A percentile compares a stretch with the other conserved stretches of the same genome.
These are phyloP conservation scores for Beauveria scarabaeidicola DNA, from an alignment of 2,329 filamentous ascomycete genomes.

Conservation along the genomic window DNA sequence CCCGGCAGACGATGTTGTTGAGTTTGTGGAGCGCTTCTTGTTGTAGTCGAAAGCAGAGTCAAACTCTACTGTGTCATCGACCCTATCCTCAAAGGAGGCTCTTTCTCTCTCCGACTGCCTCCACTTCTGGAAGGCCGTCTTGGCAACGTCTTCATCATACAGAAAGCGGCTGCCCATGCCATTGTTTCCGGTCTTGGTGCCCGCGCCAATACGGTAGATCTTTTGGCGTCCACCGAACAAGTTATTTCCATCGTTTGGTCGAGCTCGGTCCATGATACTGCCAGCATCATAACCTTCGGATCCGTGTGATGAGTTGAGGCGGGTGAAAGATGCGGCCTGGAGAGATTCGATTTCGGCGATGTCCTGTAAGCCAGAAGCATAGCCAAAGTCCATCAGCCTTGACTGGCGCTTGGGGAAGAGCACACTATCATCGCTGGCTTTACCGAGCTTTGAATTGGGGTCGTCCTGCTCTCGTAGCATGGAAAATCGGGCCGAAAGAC, in stretches of 20 bases:
- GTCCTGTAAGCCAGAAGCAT: conserved; percentile 56
- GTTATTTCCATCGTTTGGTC: conserved; percentile 82
- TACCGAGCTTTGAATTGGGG: conserved; percentile 78
- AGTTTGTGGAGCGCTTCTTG: conserved; percentile 75
- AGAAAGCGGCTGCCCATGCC: conserved; percentile 60
- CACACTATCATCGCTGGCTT: conserved; percentile 92
- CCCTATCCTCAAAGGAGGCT: conserved; percentile 31
- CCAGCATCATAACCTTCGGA: conserved; percentile 60
- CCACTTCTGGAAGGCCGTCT: conserved; percentile 77
- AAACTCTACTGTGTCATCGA: conserved; percentile 29
- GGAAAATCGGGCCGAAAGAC: conserved; percentile 88
- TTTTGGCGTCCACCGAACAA: conserved; percentile 94
- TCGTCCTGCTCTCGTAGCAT: conserved; percentile 96
- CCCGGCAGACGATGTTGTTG: conserved; percentile 63
- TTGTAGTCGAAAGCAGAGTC: conserved; percentile 54
- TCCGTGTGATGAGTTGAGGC: conserved; percentile 56
- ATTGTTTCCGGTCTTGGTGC: conserved; percentile 27
- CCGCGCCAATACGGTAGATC: conserved; percentile 73
- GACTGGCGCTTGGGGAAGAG: conserved; percentile 76
- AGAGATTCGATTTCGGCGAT: conserved; percentile 89
- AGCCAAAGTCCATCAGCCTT: conserved; percentile 62
- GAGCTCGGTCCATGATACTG: conserved; percentile 76
- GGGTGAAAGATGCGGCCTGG: conserved; percentile 49
- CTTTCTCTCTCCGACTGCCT: conserved; percentile 53
- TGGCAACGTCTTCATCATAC: conserved; percentile 79